A percentile compares a stretch with the other conserved stretches of the same genome.
Conservation (phyloP, 306 rosid genomes). For the Begonia masoniana region DNA sequence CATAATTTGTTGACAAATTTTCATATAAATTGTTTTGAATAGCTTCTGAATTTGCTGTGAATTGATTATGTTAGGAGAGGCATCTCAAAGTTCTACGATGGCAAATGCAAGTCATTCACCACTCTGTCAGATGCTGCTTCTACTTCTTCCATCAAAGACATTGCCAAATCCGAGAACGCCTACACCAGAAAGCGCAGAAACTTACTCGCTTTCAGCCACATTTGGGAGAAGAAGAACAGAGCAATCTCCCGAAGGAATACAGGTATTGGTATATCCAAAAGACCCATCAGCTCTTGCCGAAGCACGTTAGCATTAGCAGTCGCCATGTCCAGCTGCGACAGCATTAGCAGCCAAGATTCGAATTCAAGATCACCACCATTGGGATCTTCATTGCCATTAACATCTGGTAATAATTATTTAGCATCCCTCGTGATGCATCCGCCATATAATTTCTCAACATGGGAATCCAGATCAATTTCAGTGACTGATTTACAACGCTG, state of each 20-base stretch:
- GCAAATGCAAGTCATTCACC: conserved; percentile 88
- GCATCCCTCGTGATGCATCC: conserved; percentile 13
- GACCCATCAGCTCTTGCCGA: conserved; percentile 26
- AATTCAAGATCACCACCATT: conserved; percentile 13
- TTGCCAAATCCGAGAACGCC: conserved; percentile 68
- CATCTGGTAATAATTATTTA: neutral
- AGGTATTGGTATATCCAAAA: conserved; percentile 39
- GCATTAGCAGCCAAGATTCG: conserved; percentile 35
- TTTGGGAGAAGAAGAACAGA: conserved; percentile 28
- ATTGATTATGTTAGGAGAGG: conserved; percentile 51
- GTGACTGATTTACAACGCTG: conserved; percentile 43
- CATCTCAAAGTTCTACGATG: conserved; percentile 74
- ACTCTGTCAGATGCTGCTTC: conserved; percentile 52
- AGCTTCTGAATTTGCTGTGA: neutral
- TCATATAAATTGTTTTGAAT: too few relatives aligned
- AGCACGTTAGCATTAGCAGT: conserved; percentile 22
- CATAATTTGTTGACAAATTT: neutral
- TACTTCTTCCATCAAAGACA: conserved; percentile 31
- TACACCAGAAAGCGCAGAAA: conserved; percentile 72
- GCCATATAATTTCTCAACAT: conserved; percentile 12
- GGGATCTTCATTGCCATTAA: too few relatives aligned
- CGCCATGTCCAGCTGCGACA: conserved; percentile 17
- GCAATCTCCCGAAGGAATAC: conserved; percentile 16
- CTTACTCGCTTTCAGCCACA: conserved; percentile 24
- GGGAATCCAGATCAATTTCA: conserved; percentile 46